Evolutionary conservation across 2,329 filamentous ascomycete genomes (phyloP), one percentile per base, ranked within the genome.

Genomic region (Thielaviopsis euricoi): DNA sequence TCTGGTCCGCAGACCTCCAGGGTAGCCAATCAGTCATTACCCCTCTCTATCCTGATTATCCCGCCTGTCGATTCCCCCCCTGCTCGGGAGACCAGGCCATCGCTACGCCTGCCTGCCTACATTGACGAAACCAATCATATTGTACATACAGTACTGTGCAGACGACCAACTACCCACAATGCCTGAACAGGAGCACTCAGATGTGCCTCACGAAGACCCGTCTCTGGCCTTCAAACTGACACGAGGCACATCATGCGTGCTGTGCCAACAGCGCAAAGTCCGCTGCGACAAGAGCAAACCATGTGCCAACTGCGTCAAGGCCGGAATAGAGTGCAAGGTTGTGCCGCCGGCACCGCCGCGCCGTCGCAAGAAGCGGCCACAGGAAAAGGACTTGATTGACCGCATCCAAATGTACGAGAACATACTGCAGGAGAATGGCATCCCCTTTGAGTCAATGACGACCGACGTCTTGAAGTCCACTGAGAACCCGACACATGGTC

Each of bases 191-290:
- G 13, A 55, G 21, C 33, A 21, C 17, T 55, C 19, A 10, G 40
- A 55, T 55, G 29, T 37, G 37, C 12, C n/a, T n/a, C 29, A n/a
- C 17, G n/a, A 37, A 48, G 55, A 52, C 65, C 71, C 56, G 71
- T 73, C 46, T 12, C 25, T 22, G 7, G 68, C 71, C 58, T 67
- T 77, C 63, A 81, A 81, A 67, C 68, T 81, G 63, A 81, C 78
- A 46, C 73, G 79, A 54, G 78, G 78, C 60, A 78, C 79, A 61
- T 80, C 78, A 61, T 91, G 87, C 65, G 76, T 87, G 15, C 74
- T 83, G 21, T 91, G 87, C 66, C 85, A 89, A 66, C 84, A 86
- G 67, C 80, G 85, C 61, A 89, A 89, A 67, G 78, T 89, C 49
- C 82, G 82, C 60, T 89, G 86, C 68, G 82, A 88, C 68, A 85